Conservation (phyloP, 1,284 basidiomycete species). For the Ceratobasidium sp. region DNA sequence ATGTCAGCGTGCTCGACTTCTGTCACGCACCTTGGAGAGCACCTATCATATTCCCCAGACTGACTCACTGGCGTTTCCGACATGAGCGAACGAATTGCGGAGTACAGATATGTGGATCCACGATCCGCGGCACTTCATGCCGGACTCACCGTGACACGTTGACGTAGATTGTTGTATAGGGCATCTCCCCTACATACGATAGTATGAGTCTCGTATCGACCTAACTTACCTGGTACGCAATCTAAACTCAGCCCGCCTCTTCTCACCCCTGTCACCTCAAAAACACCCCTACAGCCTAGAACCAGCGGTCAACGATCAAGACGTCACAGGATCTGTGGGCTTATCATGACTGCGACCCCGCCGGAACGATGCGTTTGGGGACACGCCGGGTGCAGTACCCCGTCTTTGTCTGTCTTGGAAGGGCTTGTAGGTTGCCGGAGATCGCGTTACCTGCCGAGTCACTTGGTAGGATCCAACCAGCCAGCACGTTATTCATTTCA, state of each 20-base stretch:
- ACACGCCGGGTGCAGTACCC: not conserved
- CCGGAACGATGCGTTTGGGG: not conserved
- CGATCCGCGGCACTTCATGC: not conserved
- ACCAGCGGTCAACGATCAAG: not conserved
- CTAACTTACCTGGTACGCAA: not conserved
- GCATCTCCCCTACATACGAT: not conserved
- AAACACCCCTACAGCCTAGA: not conserved
- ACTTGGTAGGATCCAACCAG: not conserved
- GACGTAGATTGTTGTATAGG: not conserved
- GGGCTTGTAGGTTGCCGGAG: constrained; percentile 6
- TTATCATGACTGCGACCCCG: constrained; percentile 13
- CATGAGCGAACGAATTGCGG: too few relatives aligned
- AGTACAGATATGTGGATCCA: not conserved
- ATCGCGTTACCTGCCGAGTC: constrained; percentile 11
- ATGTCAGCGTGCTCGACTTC: not conserved
- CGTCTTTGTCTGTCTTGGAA: constrained; percentile 8
- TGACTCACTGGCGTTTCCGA: too few relatives aligned
- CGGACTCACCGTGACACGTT: not conserved
- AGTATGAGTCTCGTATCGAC: not conserved
- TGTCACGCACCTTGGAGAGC: not conserved
- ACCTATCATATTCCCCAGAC: not conserved
- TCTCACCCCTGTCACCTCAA: constrained; percentile 10
- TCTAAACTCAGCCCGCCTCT: constrained; percentile 5
- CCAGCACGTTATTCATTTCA: constrained; percentile 4
- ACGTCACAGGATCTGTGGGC: not conserved